Evolutionary conservation across 768 basidiomycete genomes (phyloP).

Genomic region (Hemileccinum rubropunctum): DNA sequence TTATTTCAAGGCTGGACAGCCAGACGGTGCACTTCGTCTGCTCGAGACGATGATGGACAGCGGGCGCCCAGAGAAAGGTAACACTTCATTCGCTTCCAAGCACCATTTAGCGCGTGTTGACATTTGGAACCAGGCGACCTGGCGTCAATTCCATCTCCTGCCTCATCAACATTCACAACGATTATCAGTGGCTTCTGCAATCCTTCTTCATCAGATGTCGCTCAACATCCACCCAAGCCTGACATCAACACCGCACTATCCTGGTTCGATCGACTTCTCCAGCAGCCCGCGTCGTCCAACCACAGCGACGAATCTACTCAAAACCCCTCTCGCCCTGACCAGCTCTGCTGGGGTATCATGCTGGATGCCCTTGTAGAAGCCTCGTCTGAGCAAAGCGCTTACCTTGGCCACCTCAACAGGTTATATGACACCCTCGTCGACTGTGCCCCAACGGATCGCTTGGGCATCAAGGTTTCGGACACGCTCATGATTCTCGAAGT

Average conservation of each 20-base stretch:
- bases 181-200: conserved; percentile 67
- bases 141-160: conserved; percentile 50
- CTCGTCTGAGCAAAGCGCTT: conserved; percentile 30
- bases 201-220: conserved; percentile 27
- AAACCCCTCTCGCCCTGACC: conserved; percentile 50
- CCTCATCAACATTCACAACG: conserved; percentile 58
- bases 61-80: conserved; percentile 18
- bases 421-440: conserved; percentile 43
- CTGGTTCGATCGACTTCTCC: conserved; percentile 71
- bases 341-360: conserved; percentile 55
- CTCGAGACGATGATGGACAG: conserved; percentile 70
- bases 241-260: conserved; percentile 61
- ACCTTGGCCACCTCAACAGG: conserved; percentile 54
- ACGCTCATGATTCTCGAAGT: conserved; percentile 43
- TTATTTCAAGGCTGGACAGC: conserved; percentile 62
- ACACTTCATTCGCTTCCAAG: neutral
- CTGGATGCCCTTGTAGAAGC: conserved; percentile 50
- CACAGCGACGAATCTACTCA: conserved; percentile 43
- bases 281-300: conserved; percentile 34
- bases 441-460: conserved; percentile 34
- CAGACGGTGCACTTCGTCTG: conserved; percentile 61
- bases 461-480: conserved; percentile 36
- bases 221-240: conserved; percentile 8
- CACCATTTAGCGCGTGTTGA: neutral
- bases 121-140: conserved; percentile 17